Evolutionary conservation across 2,329 filamentous ascomycete species (phyloP).

Genomic region (Aspergillus tanneri): DNA sequence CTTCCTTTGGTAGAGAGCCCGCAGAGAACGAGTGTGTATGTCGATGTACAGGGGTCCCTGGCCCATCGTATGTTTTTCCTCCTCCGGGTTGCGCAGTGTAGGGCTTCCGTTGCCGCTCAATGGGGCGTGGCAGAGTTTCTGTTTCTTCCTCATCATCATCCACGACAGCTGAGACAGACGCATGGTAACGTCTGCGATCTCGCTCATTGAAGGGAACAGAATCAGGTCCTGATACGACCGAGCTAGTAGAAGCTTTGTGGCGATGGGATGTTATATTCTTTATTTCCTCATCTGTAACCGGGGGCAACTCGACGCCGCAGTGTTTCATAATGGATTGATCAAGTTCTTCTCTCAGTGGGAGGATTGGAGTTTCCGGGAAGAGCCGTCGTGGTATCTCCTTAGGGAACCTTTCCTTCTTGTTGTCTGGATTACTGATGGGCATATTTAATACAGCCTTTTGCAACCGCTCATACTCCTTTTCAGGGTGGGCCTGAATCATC

Average conservation of each 20-base stretch:
- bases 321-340: conserved; percentile 59
- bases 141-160: conserved; percentile 45
- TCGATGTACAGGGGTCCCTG: conserved; percentile 16
- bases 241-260: conserved; percentile 24
- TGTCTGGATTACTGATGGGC: conserved; percentile 66
- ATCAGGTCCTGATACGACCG: conserved; percentile 18
- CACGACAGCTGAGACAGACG: conserved; percentile 34
- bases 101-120: conserved; percentile 66
- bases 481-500: conserved; percentile 72
- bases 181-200: conserved; percentile 43
- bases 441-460: conserved; percentile 66
- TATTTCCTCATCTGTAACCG: conserved; percentile 38
- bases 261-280: conserved; percentile 31
- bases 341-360: conserved; percentile 59
- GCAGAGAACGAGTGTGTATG: conserved; percentile 29
- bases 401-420: conserved; percentile 70
- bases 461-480: conserved; percentile 70
- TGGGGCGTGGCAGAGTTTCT: conserved; percentile 47
- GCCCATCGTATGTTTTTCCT: conserved; percentile 57
- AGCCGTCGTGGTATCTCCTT: conserved; percentile 73
- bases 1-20: conserved; percentile 53
- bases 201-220: conserved; percentile 33
- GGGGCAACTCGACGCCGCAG: conserved; percentile 48
- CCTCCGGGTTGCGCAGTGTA: conserved; percentile 60
- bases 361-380: conserved; percentile 62